phyloP scores from a whole-genome alignment of 768 basidiomycete genomes.

The Chiua virens region DNA sequence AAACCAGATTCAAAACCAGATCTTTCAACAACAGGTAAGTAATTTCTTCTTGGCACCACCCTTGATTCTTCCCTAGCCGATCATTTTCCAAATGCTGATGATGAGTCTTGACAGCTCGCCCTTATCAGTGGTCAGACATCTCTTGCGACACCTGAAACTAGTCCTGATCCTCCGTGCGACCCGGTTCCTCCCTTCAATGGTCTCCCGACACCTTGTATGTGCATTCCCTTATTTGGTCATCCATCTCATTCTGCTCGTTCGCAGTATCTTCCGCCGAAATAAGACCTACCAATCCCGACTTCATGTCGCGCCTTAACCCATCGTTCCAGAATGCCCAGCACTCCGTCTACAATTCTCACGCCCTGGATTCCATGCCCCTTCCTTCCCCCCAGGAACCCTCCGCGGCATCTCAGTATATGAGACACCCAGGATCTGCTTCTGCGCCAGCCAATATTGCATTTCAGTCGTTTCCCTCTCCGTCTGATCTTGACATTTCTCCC shows the following conservation, averaged over 20 bases:
- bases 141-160: conserved; percentile 37
- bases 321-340: conserved; percentile 37
- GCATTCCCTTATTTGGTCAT: conserved; percentile 8
- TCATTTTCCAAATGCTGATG: conserved; percentile 11
- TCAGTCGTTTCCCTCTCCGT: conserved; percentile 45
- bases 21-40: conserved; percentile 86
- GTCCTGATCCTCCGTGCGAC: conserved; percentile 36
- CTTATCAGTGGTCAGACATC: conserved; percentile 53
- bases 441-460: conserved; percentile 79
- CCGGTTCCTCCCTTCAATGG: conserved; percentile 43
- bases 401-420: conserved; percentile 27
- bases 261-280: conserved; percentile 67
- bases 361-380: conserved; percentile 25
- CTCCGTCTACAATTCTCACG: conserved; percentile 25
- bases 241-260: conserved; percentile 13
- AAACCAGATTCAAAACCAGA: conserved; percentile 83
- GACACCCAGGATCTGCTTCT: conserved; percentile 50
- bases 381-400: conserved; percentile 32
- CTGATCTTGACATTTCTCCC: conserved; percentile 73
- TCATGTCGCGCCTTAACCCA: conserved; percentile 61
- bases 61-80: conserved; percentile 4
- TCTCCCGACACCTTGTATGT: conserved; percentile 68
- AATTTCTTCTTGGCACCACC: background rate
- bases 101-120: conserved; percentile 50
- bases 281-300: conserved; percentile 58